Base-by-base conservation (phyloP, 2,329 filamentous ascomycete genomes). In the Dactylellina sp. region DNA sequence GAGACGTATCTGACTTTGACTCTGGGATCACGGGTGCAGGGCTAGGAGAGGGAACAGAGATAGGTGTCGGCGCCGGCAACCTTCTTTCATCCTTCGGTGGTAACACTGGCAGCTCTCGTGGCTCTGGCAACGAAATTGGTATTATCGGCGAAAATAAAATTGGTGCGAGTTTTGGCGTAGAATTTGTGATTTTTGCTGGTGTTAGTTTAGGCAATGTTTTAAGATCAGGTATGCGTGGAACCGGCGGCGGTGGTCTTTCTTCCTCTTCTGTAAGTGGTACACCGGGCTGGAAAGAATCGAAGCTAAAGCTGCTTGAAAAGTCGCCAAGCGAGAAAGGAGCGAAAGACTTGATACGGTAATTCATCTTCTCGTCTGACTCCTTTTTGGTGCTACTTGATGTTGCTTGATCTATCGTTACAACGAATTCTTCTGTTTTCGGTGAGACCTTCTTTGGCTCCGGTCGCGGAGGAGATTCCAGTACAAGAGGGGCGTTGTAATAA, bases 281-380 rank as follows among this genome's bases (percentile, higher is more conserved):
- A 12, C 32, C 50, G 24, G 61, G 28, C 14, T 59, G 44, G 32
- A 46, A 25, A 4, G 55, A 28, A 42, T 65, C 60, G n/a, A 72
- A 61, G 9, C 50, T 60, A 12, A 72, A 60, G 0, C 40, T 22
- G 2, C 46, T 9, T n/a, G 53, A 59, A 28, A 72, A 65, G 35
- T 72, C 66, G 6, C 66, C 66, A 57, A 72, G 46, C 7, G 44
- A 47, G 32, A 65, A 65, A 2, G 68, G 68, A 20, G 68, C 68
- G 22, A 72, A 72, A 1, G 68, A 72, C 47, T 72, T 61, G 24
- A 72, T 72, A 42, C 68, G 62, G 11, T 20, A 72, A 35, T 72
- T 55, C 28, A 47, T 18, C 47, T 59, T 55, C 9, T 55, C 46
- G n/a, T 61, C 46, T 7, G 53, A 62, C 42, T 56, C 53, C 12